Conservation (phyloP, 2,329 filamentous ascomycete species). For the Nigrospora osmanthi region DNA sequence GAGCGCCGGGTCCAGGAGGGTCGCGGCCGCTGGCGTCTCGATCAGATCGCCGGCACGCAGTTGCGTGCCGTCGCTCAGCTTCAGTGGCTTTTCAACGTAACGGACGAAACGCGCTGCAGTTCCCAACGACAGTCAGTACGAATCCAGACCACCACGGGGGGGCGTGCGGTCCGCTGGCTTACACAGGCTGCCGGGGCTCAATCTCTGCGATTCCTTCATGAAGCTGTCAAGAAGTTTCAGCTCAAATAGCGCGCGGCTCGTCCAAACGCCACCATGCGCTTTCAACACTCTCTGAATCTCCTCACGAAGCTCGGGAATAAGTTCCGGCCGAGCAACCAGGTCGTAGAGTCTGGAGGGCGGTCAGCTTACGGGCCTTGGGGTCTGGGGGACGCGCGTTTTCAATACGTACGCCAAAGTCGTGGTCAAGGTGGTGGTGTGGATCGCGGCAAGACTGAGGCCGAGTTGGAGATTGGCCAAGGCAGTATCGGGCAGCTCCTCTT, state of each 20-base stretch:
- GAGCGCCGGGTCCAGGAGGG: conserved; percentile 22
- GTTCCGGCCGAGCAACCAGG: conserved; percentile 37
- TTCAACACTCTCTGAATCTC: conserved; percentile 34
- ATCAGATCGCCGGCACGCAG: conserved; percentile 31
- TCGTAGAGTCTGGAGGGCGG: conserved; percentile 31
- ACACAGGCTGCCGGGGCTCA: conserved; percentile 17
- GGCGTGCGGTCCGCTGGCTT: conserved; percentile 16
- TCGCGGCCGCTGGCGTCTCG: conserved; percentile 24
- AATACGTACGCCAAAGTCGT: conserved; percentile 29
- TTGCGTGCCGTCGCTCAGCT: conserved; percentile 14
- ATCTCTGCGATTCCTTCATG: conserved; percentile 23
- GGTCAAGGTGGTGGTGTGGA: conserved; percentile 38
- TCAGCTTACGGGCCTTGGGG: neutral
- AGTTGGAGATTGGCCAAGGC: conserved; percentile 31
- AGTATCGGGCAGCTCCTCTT: conserved; percentile 19
- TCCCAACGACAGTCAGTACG: neutral
- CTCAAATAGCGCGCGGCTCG: conserved; percentile 22
- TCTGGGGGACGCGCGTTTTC: neutral
- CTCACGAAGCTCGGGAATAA: conserved; percentile 39
- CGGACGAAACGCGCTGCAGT: conserved; percentile 32
- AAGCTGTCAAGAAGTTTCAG: conserved; percentile 30
- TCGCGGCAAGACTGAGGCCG: conserved; percentile 35
- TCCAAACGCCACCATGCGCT: conserved; percentile 21
- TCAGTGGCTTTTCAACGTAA: conserved; percentile 21
- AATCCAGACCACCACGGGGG: conserved; percentile 21